phyloP scores from a whole-genome alignment of 2,329 filamentous ascomycete species.

The Colletotrichum trifolii region DNA sequence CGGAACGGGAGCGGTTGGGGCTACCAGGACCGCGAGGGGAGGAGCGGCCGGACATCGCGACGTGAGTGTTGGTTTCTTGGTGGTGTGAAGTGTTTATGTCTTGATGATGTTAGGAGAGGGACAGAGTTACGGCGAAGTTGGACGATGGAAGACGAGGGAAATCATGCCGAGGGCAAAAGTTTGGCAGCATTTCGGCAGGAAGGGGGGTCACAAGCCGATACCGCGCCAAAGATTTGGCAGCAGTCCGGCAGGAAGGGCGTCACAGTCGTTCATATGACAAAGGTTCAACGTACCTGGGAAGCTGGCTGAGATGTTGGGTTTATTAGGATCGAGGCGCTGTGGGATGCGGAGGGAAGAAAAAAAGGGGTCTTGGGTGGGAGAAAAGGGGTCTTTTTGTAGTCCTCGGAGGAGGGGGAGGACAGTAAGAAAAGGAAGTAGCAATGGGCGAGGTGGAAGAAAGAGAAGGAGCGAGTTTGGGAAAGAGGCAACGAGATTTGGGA shows the following conservation, averaged over 20 bases:
- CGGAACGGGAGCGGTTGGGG: conserved; percentile 12
- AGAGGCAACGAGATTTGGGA: neutral
- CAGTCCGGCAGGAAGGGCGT: too few species aligned
- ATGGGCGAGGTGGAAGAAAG: neutral
- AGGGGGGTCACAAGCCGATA: too few species aligned
- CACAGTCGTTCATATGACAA: too few species aligned
- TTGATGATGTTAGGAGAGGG: neutral
- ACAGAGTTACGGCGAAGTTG: too few species aligned
- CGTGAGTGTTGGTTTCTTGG: neutral
- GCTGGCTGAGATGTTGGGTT: neutral
- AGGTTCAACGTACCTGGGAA: neutral
- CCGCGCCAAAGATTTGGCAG: too few species aligned
- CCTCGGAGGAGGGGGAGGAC: conserved; percentile 4
- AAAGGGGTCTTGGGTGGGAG: neutral
- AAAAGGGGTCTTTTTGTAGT: conserved; percentile 1
- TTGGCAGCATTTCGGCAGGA: too few species aligned
- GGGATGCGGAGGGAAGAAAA: neutral
- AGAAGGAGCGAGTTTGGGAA: neutral
- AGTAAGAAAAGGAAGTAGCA: conserved; percentile 5
- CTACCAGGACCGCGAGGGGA: conserved; percentile 19
- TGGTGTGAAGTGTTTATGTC: neutral
- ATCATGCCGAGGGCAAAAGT: too few species aligned
- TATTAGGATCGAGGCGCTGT: neutral
- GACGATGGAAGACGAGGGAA: too few species aligned
- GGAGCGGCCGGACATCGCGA: neutral